phyloP scores from a whole-genome alignment of 2,329 filamentous ascomycete species.

The Neospermospora avenae region DNA sequence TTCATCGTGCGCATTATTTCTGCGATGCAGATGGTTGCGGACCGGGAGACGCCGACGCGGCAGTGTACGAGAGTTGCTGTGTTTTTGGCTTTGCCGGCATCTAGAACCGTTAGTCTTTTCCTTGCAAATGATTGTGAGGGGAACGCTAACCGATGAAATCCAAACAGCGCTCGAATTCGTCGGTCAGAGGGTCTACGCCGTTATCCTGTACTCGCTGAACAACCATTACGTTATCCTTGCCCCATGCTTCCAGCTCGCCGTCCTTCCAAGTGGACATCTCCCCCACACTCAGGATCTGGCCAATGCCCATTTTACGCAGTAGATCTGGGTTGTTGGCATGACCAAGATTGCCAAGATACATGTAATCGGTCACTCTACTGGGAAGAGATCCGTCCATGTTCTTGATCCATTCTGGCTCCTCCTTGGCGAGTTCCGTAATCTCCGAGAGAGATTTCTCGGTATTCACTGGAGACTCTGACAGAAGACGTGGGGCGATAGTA shows the following conservation, averaged over 20 bases:
- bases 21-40: slow-evolving; percentile 97
- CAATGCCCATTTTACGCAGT: slow-evolving; percentile 75
- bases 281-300: slow-evolving; percentile 85
- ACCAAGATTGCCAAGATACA: slow-evolving; percentile 91
- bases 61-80: slow-evolving; percentile 93
- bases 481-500: slow-evolving; percentile 69
- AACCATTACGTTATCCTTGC: slow-evolving; percentile 71
- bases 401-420: slow-evolving; percentile 76
- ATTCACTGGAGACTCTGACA: slow-evolving; percentile 63
- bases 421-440: slow-evolving; percentile 48
- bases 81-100: slow-evolving; percentile 70
- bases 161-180: slow-evolving; percentile 81
- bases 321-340: slow-evolving; percentile 94
- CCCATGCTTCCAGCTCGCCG: slow-evolving; percentile 69
- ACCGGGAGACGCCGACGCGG: slow-evolving; percentile 90
- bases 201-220: slow-evolving; percentile 93
- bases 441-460: slow-evolving; percentile 49
- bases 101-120: slow-evolving; percentile 46
- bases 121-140: background rate
- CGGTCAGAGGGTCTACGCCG: slow-evolving; percentile 85
- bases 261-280: slow-evolving; percentile 81
- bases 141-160: slow-evolving; percentile 79
- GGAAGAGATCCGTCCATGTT: slow-evolving; percentile 87
- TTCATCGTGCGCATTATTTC: slow-evolving; percentile 85
- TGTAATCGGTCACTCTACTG: slow-evolving; percentile 83